A percentile compares a stretch with the other conserved stretches of the same genome.
These are phyloP conservation scores for Globisporangium spiculum DNA, from an alignment of 352 stramenopile genomes.

Conservation along the genomic window DNA sequence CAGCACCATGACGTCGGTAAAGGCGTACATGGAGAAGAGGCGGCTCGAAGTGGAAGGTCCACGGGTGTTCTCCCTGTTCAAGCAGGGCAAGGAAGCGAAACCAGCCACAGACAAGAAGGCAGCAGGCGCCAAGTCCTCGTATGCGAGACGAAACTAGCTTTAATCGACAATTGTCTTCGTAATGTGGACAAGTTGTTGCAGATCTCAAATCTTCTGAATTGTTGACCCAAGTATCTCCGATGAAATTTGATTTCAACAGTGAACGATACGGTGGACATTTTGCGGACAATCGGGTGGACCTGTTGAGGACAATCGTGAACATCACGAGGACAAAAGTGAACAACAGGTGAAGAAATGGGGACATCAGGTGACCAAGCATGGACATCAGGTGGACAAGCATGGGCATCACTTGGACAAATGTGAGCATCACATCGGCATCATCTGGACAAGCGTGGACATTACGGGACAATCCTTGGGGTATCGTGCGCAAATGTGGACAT, in stretches of 20 bases:
- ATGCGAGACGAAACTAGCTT: conserved; percentile 1
- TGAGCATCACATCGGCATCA: too few species aligned
- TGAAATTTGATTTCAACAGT: not conserved
- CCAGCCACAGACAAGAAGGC: not conserved
- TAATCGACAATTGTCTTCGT: not conserved
- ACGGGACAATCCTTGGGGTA: too few species aligned
- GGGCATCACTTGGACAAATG: not conserved
- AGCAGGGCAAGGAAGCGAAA: conserved; percentile 11
- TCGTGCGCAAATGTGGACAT: too few species aligned
- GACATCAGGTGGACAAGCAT: not conserved
- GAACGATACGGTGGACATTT: not conserved
- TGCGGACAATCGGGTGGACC: not conserved
- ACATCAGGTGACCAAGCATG: too few species aligned
- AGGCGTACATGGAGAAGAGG: conserved; percentile 30
- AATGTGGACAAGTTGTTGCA: not conserved
- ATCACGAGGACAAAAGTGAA: too few species aligned
- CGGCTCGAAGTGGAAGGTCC: conserved; percentile 9
- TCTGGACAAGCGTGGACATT: too few species aligned
- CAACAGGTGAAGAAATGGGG: too few species aligned
- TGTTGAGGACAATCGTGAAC: not conserved
- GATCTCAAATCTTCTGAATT: not conserved
- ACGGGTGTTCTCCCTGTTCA: conserved; percentile 21
- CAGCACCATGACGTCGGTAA: conserved; percentile 27
- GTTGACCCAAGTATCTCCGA: not conserved
- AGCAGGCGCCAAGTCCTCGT: not conserved